A percentile compares a stretch with the other conserved stretches of the same genome.
These are phyloP conservation scores for Talaromyces sp. DNA, from an alignment of 2,329 filamentous ascomycete genomes.

Conservation along the genomic window DNA sequence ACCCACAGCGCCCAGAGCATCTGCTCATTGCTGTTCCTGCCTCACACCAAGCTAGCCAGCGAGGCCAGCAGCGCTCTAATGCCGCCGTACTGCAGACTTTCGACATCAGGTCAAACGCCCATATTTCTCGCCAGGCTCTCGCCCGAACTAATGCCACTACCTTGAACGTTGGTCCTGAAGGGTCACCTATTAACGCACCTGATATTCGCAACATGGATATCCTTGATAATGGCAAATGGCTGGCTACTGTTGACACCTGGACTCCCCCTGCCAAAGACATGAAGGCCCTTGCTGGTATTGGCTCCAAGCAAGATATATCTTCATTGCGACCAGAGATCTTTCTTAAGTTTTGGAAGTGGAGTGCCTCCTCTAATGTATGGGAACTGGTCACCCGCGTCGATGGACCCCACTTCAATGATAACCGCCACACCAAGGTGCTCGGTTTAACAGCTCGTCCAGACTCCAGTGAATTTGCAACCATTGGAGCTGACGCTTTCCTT, in stretches of 20 bases:
- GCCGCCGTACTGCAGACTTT: conserved; percentile 74
- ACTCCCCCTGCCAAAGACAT: conserved; percentile 71
- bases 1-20: conserved; percentile 63
- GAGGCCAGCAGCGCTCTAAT: conserved; percentile 51
- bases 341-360: conserved; percentile 87
- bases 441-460: conserved; percentile 72
- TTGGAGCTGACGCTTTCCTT: conserved; percentile 78
- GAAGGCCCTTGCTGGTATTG: conserved; percentile 53
- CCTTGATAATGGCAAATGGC: conserved; percentile 81
- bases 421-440: conserved; percentile 62
- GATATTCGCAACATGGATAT: conserved; percentile 74
- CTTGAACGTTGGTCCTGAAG: conserved; percentile 72
- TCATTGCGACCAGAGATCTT: conserved; percentile 64
- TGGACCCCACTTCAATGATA: conserved; percentile 69
- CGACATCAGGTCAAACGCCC: conserved; percentile 76
- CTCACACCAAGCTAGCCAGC: conserved; percentile 46
- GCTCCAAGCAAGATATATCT: conserved; percentile 45
- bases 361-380: conserved; percentile 59
- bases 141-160: conserved; percentile 86
- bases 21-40: conserved; percentile 69
- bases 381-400: conserved; percentile 82
- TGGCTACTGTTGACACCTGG: conserved; percentile 93
- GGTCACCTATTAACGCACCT: conserved; percentile 73
- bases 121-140: conserved; percentile 83
- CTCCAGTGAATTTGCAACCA: conserved; percentile 74